Evolutionary conservation across 1,284 basidiomycete species (phyloP), one percentile per base, ranked within the genome.

Genomic region (Porodaedalea pini): DNA sequence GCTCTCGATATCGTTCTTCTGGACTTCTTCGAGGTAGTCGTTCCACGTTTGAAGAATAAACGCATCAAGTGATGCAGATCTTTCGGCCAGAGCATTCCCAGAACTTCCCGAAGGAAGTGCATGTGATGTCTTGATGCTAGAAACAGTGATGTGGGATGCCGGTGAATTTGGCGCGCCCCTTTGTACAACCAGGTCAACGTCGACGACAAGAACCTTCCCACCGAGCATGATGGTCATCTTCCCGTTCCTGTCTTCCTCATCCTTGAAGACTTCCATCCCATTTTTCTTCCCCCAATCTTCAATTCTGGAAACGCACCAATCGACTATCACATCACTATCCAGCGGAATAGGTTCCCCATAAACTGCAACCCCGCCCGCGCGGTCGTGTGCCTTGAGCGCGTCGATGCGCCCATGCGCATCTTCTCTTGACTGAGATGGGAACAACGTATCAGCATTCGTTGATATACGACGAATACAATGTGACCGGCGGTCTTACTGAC

Each of bases 191-290:
- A 90, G 78, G 61, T 86, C 83, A 57, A 90, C 76, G 65, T 92
- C 88, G 54, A 91, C 72, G 27, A 91, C 88, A 11, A 91, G 74
- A 7, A 90, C 81, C 67, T 89, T 87, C 1, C 88, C 88, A 1
- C 82, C 88, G 29, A 90, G 77, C 15, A 85, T 77, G 37, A 88
- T 72, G 0, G 78, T 82, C 37, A 78, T 72, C n/a, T 70, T 72
- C 19, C 76, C 79, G 40, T 78, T 78, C 27, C 72, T 69, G 34
- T 77, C 75, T 23, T 79, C 75, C 57, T 71, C 71, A 29, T 88
- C 87, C 60, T 78, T 81, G 72, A 86, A 90, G 11, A 61, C 49
- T 36, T 65, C 63, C 64, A 64, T 65, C 31, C 57, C 64, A 17
- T 57, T 63, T 55, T 32, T 52, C 29, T 40, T 53, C 6, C 57